Evolutionary conservation across 2,329 filamentous ascomycete species (phyloP), one percentile per base, ranked within the genome.

Genomic region (Elsinoe australis): DNA sequence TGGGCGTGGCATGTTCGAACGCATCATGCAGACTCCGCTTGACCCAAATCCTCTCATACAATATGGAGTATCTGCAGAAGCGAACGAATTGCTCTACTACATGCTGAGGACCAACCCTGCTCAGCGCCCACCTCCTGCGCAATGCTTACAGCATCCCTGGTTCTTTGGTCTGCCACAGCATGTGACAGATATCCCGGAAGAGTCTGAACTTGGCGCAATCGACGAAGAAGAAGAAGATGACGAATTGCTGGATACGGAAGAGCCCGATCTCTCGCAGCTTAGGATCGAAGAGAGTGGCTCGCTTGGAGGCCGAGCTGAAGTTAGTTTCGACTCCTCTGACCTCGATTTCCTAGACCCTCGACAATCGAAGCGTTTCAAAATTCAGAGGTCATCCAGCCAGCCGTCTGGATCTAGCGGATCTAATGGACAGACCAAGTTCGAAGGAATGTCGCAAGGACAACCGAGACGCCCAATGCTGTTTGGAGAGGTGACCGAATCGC

Each of bases 91-190:
- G 56, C 69, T 96, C 24, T 68, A 71, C 12, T 71, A 72, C n/a
- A 92, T 95, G 78, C 78, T 96, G 3, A 80, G 87, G 55, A 79
- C 79, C n/a, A 80, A 88, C 42, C 87, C 90, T 1, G 76, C 83
- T 49, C 67, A 76, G n/a, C 80, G 90, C 49, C 85, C 87, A 0
- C 85, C 82, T 0, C 81, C 92, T 35, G 63, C 69, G 4, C 75
- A 84, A 44, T 82, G 94, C 47, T 74, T 86, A 50, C 66, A 68
- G 9, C 85, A 92, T 62, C 69, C 76, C 1, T 96, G 90, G 90
- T 71, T 94, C n/a, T 63, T 61, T 18, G 64, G 71, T n/a, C 65
- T 71, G 18, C 60, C 63, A 1, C 71, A 76, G 15, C 44, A 34
- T 3, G 22, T 50, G 8, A 52, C 34, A 36, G 52, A 51, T 12